Evolutionary conservation across 1,284 basidiomycete species (phyloP).

Genomic region (Irpex sp.): DNA sequence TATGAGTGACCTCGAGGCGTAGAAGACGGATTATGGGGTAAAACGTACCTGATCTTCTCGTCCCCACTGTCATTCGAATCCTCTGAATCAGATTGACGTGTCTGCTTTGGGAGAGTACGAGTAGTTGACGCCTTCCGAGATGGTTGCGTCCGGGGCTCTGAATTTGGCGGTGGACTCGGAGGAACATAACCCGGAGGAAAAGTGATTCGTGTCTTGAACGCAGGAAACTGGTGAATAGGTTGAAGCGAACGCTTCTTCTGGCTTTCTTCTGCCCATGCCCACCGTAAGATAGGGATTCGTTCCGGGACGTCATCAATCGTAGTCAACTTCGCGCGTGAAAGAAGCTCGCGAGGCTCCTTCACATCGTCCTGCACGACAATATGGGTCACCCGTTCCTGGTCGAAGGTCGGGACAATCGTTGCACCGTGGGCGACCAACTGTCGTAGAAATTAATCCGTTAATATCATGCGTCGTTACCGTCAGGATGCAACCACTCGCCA

Average conservation of each 20-base stretch:
- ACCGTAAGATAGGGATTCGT: slow-evolving; percentile 57
- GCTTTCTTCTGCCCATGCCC: slow-evolving; percentile 50
- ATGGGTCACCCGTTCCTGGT: slow-evolving; percentile 53
- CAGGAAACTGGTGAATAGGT: slow-evolving; percentile 3
- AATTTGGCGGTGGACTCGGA: background rate
- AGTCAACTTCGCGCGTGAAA: slow-evolving; percentile 38
- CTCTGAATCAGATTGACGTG: background rate
- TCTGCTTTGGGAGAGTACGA: background rate
- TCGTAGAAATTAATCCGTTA: background rate
- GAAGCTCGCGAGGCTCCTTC: slow-evolving; percentile 31
- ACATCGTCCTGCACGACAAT: slow-evolving; percentile 48
- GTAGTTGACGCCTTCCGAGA: background rate
- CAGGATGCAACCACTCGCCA: background rate
- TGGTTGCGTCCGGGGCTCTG: background rate
- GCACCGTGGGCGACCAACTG: slow-evolving; percentile 7
- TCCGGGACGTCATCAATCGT: slow-evolving; percentile 52
- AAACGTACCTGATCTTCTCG: background rate
- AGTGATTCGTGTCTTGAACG: slow-evolving; percentile 5
- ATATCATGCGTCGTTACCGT: background rate
- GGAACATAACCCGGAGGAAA: background rate
- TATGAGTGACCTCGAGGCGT: background rate
- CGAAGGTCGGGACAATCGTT: slow-evolving; percentile 48
- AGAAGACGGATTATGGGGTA: background rate
- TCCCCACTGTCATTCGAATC: background rate
- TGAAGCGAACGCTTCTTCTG: slow-evolving; percentile 3